Evolutionary conservation across 495 filamentous ascomycete genomes (phyloP).

Genomic region (Xylaria castorea): DNA sequence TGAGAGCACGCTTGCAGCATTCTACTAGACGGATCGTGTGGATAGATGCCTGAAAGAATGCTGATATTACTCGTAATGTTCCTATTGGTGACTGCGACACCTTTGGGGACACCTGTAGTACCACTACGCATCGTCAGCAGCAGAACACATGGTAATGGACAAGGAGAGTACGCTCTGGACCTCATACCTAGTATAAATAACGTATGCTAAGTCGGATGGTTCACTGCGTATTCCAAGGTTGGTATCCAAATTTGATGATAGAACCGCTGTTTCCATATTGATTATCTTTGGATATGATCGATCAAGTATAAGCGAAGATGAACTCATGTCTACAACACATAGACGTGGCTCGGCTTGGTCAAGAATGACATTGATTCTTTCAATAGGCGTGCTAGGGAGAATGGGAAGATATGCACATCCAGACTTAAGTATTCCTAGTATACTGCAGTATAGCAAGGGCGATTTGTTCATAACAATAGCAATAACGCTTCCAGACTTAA

Average conservation of each 20-base stretch:
- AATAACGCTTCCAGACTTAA: conserved; percentile 60
- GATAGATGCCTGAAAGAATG: conserved; percentile 65
- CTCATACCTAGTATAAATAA: conserved; percentile 63
- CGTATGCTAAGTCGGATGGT: conserved; percentile 56
- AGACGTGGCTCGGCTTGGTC: conserved; percentile 54
- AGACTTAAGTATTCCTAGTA: conserved; percentile 73
- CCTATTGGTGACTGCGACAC: conserved; percentile 70
- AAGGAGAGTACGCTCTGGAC: background rate
- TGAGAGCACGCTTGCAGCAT: conserved; percentile 77
- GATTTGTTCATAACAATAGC: conserved; percentile 76
- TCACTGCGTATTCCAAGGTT: conserved; percentile 46
- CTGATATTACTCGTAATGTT: conserved; percentile 74
- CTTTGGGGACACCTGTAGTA: conserved; percentile 71
- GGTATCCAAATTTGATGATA: conserved; percentile 30
- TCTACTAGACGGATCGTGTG: conserved; percentile 51
- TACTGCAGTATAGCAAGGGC: conserved; percentile 67
- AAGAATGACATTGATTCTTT: conserved; percentile 63
- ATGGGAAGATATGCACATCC: conserved; percentile 79
- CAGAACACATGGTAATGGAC: background rate
- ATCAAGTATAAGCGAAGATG: conserved; percentile 29
- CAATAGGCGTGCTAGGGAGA: conserved; percentile 64
- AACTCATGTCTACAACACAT: conserved; percentile 51
- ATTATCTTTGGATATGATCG: conserved; percentile 41
- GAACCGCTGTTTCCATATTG: conserved; percentile 41
- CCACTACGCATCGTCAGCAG: conserved; percentile 46